These are phyloP conservation scores for Cadophora gregata DNA, from an alignment of 2,329 filamentous ascomycete species.

Conservation along the genomic window DNA sequence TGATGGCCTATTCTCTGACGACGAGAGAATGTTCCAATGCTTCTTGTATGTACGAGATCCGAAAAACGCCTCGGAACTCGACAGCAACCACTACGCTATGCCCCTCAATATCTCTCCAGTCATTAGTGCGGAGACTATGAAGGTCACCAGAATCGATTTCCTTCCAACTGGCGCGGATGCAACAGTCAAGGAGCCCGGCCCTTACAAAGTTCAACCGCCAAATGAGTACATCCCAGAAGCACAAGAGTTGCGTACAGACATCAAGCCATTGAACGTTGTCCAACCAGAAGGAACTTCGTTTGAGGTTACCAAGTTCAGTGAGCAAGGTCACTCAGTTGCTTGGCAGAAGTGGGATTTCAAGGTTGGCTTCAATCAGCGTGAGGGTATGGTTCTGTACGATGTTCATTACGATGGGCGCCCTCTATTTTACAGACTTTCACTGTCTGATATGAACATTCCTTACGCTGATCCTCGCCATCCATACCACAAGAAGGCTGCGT, in stretches of 20 bases:
- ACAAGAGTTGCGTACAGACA: conserved; percentile 62
- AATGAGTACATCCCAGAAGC: conserved; percentile 72
- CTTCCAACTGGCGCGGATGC: conserved; percentile 71
- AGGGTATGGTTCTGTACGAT: conserved; percentile 73
- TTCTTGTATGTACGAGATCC: conserved; percentile 72
- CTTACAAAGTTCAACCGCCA: conserved; percentile 60
- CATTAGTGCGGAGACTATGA: conserved; percentile 64
- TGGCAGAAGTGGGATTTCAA: conserved; percentile 73
- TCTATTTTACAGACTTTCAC: conserved; percentile 69
- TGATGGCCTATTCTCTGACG: conserved; percentile 52
- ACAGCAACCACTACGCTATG: conserved; percentile 73
- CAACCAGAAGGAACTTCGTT: conserved; percentile 71
- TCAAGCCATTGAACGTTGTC: conserved; percentile 68
- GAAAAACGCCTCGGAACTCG: conserved; percentile 60
- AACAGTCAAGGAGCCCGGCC: conserved; percentile 58
- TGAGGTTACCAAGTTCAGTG: conserved; percentile 54
- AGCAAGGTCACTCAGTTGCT: conserved; percentile 59
- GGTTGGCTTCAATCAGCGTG: conserved; percentile 65
- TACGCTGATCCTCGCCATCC: conserved; percentile 70
- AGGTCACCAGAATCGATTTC: conserved; percentile 72
- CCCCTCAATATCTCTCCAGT: conserved; percentile 70
- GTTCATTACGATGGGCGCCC: conserved; percentile 67
- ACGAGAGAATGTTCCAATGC: conserved; percentile 62
- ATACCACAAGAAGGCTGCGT: conserved; percentile 73
- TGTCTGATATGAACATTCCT: conserved; percentile 68